Percentiles rank a stretch among this genome's conserved stretches.
These are phyloP conservation scores for Purpureocillium lavendulum DNA, from an alignment of 2,329 filamentous ascomycete genomes.

Conservation along the genomic window DNA sequence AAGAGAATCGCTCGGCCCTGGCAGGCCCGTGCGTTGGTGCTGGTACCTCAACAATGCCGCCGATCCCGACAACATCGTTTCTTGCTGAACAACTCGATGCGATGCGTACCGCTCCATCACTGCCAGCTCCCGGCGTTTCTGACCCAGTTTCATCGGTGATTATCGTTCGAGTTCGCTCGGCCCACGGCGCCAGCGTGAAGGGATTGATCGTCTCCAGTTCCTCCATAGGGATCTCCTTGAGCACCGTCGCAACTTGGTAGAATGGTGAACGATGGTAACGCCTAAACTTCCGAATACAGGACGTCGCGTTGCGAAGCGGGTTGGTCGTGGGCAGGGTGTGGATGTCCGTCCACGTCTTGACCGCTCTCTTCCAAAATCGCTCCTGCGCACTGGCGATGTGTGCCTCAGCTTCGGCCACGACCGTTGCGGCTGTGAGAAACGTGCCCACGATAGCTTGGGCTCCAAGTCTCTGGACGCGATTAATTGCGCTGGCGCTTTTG, in stretches of 20 bases:
- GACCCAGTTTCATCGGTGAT: not conserved
- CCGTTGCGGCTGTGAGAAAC: slow-evolving; percentile 10
- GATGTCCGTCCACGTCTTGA: slow-evolving; percentile 3
- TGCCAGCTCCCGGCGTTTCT: not conserved
- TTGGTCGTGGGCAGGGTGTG: slow-evolving; percentile 4
- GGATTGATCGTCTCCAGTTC: slow-evolving; percentile 4
- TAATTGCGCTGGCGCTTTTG: not conserved
- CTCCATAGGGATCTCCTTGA: not conserved
- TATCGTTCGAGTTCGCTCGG: not conserved
- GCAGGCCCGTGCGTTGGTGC: too few species aligned
- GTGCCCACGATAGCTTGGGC: slow-evolving; percentile 9
- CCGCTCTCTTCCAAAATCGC: slow-evolving; percentile 8
- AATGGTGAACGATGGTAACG: not conserved
- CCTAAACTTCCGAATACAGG: slow-evolving; percentile 1
- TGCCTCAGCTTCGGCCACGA: slow-evolving; percentile 11
- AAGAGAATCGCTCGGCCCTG: slow-evolving; percentile 7
- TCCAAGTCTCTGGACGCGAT: not conserved
- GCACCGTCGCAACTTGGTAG: slow-evolving; percentile 1
- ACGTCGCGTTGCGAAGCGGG: not conserved
- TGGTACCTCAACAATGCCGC: not conserved
- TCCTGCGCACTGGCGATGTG: slow-evolving; percentile 8
- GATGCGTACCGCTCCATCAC: not conserved
- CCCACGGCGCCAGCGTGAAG: slow-evolving; percentile 3
- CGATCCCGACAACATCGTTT: not conserved
- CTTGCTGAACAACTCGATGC: not conserved